phyloP scores from a whole-genome alignment of 2,329 filamentous ascomycete genomes.

The Ceratocystis variospora region DNA sequence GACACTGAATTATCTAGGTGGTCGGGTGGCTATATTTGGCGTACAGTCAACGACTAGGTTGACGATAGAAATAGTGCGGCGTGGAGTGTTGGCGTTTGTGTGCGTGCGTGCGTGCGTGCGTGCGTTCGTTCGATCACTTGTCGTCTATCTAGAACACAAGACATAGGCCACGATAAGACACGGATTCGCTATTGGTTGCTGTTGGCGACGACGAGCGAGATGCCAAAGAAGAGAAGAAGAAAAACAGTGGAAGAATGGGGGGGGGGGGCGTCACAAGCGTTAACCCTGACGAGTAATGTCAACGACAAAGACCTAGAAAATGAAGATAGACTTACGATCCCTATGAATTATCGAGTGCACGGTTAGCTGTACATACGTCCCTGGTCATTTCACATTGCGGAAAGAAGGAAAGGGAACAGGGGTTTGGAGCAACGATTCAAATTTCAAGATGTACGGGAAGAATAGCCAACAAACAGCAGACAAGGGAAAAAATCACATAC shows the following conservation, averaged over 20 bases:
- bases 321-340: background rate
- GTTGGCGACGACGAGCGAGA: too few relatives aligned
- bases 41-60: background rate
- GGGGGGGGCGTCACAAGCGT: background rate
- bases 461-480: background rate
- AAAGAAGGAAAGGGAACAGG: background rate
- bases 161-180: too few relatives aligned
- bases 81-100: background rate
- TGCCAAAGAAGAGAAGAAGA: too few relatives aligned
- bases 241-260: background rate
- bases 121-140: too few relatives aligned
- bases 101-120: background rate
- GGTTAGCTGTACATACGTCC: conserved; percentile 4
- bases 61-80: background rate
- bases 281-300: background rate
- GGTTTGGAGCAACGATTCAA: background rate
- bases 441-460: background rate
- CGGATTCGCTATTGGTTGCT: too few relatives aligned
- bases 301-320: background rate
- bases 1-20: background rate
- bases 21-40: background rate
- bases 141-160: too few relatives aligned
- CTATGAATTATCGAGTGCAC: background rate
- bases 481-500: background rate
- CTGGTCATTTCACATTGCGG: background rate